These are phyloP conservation scores for Daedaleopsis nitida DNA, from an alignment of 768 basidiomycete species.

Conservation along the genomic window DNA sequence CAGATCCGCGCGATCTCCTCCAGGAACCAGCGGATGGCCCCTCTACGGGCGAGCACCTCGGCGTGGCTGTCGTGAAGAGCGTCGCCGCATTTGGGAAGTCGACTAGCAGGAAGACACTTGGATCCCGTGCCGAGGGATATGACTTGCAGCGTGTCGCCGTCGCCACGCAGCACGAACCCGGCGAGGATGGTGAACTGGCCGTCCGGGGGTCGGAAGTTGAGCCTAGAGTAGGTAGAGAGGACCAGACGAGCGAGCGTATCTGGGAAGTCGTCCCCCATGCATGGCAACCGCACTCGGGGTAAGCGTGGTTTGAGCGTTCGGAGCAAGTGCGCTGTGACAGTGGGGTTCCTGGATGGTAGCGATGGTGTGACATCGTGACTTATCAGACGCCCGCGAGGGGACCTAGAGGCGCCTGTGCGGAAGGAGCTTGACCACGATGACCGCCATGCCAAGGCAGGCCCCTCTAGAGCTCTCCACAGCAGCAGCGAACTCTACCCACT, in stretches of 20 bases:
- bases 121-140: slow-evolving; percentile 82
- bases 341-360: background rate
- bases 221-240: slow-evolving; percentile 44
- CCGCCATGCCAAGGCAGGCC: background rate
- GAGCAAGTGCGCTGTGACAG: background rate
- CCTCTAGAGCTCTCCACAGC: background rate
- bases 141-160: slow-evolving; percentile 41
- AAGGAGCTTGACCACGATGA: slow-evolving; percentile 1
- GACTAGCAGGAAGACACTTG: slow-evolving; percentile 73
- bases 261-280: slow-evolving; percentile 18
- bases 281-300: background rate
- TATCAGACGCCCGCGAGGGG: background rate
- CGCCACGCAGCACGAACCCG: slow-evolving; percentile 46
- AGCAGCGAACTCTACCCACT: background rate
- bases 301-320: background rate
- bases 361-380: slow-evolving; percentile 3
- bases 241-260: slow-evolving; percentile 41
- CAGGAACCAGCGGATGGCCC: slow-evolving; percentile 76
- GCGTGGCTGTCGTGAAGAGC: slow-evolving; percentile 89
- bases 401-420: background rate
- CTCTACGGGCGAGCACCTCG: slow-evolving; percentile 86
- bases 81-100: slow-evolving; percentile 71
- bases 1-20: slow-evolving; percentile 58
- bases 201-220: slow-evolving; percentile 52
- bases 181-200: slow-evolving; percentile 69